Conservation (phyloP, 345 rosid genomes). For the Turritis glabra region DNA sequence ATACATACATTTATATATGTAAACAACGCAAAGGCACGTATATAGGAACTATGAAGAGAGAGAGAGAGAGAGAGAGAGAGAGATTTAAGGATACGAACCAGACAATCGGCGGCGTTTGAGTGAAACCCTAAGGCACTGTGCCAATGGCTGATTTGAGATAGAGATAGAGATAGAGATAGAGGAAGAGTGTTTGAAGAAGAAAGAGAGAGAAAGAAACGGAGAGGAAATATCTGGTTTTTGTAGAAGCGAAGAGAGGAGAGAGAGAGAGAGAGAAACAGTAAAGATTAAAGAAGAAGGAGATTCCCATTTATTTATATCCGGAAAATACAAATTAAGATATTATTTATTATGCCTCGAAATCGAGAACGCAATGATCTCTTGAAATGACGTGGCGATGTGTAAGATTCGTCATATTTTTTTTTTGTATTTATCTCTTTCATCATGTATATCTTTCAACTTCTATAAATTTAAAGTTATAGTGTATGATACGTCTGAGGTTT, state of each 20-base stretch:
- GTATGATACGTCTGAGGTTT: not conserved
- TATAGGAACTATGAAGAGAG: not conserved
- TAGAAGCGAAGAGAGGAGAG: not conserved
- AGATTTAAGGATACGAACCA: slow-evolving; percentile 20
- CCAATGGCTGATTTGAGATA: slow-evolving; percentile 3
- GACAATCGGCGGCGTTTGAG: slow-evolving; percentile 17
- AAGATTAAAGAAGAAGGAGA: not conserved
- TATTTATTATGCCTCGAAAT: not conserved
- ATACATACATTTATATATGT: not conserved
- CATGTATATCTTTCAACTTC: not conserved
- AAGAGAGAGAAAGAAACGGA: not conserved
- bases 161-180: too few relatives aligned
- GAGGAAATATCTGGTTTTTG: slow-evolving; percentile 23
- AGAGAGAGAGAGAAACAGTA: not conserved
- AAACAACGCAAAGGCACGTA: slow-evolving; percentile 8
- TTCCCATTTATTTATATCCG: slow-evolving; percentile 2
- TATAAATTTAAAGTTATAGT: not conserved
- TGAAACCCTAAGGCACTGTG: not conserved
- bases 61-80: not conserved
- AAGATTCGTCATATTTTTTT: slow-evolving; percentile 13
- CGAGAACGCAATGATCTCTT: slow-evolving; percentile 24
- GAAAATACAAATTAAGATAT: not conserved
- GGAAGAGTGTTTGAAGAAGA: too few relatives aligned
- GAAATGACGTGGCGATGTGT: slow-evolving; percentile 32
- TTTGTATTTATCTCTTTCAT: not conserved